A percentile compares a stretch with the other conserved stretches of the same genome.
Conservation (phyloP, 371 early-diverging fungal genomes). For the Mortierella sp. region DNA sequence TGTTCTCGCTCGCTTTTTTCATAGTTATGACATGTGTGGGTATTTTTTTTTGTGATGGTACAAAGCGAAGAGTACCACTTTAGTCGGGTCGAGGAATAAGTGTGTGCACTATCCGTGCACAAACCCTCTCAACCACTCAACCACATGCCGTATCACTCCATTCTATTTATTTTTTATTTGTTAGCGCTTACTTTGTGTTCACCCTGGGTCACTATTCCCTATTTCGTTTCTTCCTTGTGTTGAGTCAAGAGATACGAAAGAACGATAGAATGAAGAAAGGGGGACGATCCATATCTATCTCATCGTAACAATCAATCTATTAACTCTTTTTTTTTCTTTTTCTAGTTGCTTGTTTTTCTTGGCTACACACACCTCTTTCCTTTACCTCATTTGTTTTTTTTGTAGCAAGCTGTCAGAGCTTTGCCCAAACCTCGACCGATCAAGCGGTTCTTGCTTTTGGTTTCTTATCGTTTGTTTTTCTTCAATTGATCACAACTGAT, state of each 20-base stretch:
- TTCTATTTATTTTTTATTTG: background rate
- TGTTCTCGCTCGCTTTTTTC: background rate
- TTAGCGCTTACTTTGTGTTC: background rate
- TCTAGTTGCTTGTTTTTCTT: background rate
- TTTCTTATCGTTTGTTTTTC: background rate
- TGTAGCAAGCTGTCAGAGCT: background rate
- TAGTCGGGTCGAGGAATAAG: background rate
- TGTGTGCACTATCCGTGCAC: conserved; percentile 8
- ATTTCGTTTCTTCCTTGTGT: background rate
- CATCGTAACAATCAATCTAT: background rate
- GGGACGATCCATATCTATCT: background rate
- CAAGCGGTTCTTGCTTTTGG: background rate
- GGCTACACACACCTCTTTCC: background rate
- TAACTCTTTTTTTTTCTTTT: background rate
- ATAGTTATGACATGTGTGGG: background rate
- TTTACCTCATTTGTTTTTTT: background rate
- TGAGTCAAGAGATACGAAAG: background rate
- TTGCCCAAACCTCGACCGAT: background rate
- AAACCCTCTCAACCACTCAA: background rate
- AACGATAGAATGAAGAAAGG: background rate
- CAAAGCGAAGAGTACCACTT: background rate
- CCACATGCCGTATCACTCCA: background rate
- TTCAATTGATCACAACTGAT: background rate
- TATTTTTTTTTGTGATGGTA: background rate
- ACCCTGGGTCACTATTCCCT: background rate